Conservation (phyloP, 352 stramenopile species). For the Globisporangium polare region DNA sequence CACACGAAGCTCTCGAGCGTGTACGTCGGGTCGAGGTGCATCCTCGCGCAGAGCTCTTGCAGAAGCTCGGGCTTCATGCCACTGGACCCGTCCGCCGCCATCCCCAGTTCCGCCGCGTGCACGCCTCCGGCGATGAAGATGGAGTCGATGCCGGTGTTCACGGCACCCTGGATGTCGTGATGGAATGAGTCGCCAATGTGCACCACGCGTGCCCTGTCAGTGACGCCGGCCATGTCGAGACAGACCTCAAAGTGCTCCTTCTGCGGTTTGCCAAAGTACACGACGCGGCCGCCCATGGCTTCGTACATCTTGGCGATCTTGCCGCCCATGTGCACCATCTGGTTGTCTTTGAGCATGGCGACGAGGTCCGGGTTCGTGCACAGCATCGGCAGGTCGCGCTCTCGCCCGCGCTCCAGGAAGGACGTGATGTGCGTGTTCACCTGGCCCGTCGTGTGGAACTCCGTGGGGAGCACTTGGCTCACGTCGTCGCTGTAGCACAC, state of each 20-base stretch:
- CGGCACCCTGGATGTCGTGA: slow-evolving; percentile 58
- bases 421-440: slow-evolving; percentile 30
- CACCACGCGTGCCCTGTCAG: slow-evolving; percentile 32
- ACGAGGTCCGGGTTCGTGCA: slow-evolving; percentile 89
- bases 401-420: slow-evolving; percentile 48
- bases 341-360: slow-evolving; percentile 53
- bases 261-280: slow-evolving; percentile 86
- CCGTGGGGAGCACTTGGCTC: slow-evolving; percentile 28
- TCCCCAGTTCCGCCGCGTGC: slow-evolving; percentile 41
- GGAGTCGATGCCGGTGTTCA: slow-evolving; percentile 42
- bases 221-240: slow-evolving; percentile 29
- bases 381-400: slow-evolving; percentile 65
- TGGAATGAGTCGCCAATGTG: slow-evolving; percentile 69
- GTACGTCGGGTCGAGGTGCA: slow-evolving; percentile 20
- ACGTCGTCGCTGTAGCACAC: slow-evolving; percentile 42
- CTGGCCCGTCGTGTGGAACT: slow-evolving; percentile 42
- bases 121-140: slow-evolving; percentile 61
- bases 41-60: slow-evolving; percentile 6
- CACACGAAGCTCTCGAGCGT: slow-evolving; percentile 32
- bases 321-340: slow-evolving; percentile 59
- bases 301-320: slow-evolving; percentile 85
- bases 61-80: slow-evolving; percentile 3
- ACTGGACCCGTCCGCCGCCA: background rate
- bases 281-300: slow-evolving; percentile 58
- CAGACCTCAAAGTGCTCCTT: slow-evolving; percentile 73